These are phyloP conservation scores for Bondarzewia mesenterica DNA, from an alignment of 1,284 basidiomycete genomes.

Conservation along the genomic window DNA sequence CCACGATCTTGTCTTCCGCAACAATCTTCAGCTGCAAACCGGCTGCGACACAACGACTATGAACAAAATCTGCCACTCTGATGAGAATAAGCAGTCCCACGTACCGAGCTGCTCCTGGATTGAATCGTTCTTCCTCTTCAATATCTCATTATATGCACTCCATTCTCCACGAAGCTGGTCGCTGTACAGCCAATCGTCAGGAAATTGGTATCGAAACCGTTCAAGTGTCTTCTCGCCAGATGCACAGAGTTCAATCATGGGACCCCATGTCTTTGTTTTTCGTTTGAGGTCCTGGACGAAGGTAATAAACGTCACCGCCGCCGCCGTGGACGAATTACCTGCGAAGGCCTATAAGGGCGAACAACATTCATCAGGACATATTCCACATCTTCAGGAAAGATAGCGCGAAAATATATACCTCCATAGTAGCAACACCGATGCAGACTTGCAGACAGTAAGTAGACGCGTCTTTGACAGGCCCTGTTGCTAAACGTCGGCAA, in stretches of 20 bases:
- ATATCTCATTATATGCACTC: constrained; percentile 97
- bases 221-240: constrained; percentile 96
- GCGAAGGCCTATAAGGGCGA: constrained; percentile 25
- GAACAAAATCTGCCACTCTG: background rate
- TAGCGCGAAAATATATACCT: constrained; percentile 18
- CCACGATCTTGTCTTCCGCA: constrained; percentile 97
- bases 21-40: constrained; percentile 97
- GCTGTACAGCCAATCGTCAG: constrained; percentile 96
- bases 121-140: constrained; percentile 95
- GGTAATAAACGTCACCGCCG: constrained; percentile 97
- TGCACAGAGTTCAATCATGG: constrained; percentile 91
- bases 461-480: constrained; percentile 12
- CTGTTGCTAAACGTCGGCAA: constrained; percentile 1
- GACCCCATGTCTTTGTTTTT: constrained; percentile 95
- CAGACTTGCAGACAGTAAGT: constrained; percentile 8
- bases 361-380: background rate
- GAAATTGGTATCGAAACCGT: constrained; percentile 94
- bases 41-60: constrained; percentile 36
- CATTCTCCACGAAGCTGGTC: constrained; percentile 97
- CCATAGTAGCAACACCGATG: constrained; percentile 17
- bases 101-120: constrained; percentile 95
- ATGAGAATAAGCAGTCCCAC: constrained; percentile 15
- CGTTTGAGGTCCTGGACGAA: constrained; percentile 98
- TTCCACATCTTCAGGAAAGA: constrained; percentile 1
- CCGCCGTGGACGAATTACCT: constrained; percentile 84